These are phyloP conservation scores for Trypanosoma mega DNA, from an alignment of 208 protist species.

Conservation along the genomic window DNA sequence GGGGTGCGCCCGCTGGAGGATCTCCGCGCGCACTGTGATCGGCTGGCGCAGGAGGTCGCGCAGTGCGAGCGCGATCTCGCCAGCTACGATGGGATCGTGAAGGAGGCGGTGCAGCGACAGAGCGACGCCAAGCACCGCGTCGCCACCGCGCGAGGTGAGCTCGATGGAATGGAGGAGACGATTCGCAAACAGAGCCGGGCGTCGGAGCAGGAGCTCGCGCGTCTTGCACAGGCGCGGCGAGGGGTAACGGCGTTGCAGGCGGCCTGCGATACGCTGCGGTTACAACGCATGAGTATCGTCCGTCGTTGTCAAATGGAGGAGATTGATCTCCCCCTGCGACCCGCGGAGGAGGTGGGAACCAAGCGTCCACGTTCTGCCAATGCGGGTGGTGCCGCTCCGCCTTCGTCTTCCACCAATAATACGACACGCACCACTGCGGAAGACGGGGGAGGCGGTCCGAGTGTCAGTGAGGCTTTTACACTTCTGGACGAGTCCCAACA, in stretches of 20 bases:
- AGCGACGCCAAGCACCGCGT: conserved; percentile 33
- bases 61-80: conserved; percentile 63
- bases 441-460: conserved; percentile 17
- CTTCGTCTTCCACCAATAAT: too few species aligned
- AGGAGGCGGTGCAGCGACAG: conserved; percentile 49
- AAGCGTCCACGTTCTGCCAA: conserved; percentile 42
- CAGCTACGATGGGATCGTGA: conserved; percentile 51
- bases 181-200: conserved; percentile 53
- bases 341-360: conserved; percentile 25
- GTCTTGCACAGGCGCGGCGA: conserved; percentile 64
- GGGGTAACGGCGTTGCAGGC: conserved; percentile 66
- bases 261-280: conserved; percentile 77
- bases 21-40: conserved; percentile 32
- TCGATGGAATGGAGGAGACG: conserved; percentile 58
- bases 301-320: conserved; percentile 88
- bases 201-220: conserved; percentile 52
- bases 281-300: conserved; percentile 72
- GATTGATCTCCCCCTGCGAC: conserved; percentile 64
- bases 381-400: too few species aligned
- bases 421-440: too few species aligned
- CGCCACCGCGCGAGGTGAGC: conserved; percentile 34
- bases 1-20: conserved; percentile 38
- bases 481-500: conserved; percentile 27
- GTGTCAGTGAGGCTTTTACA: conserved; percentile 64
- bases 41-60: conserved; percentile 47